Evolutionary conservation across 805 yeast genomes (phyloP).

Genomic region (Kodamaea jinghongensis): DNA sequence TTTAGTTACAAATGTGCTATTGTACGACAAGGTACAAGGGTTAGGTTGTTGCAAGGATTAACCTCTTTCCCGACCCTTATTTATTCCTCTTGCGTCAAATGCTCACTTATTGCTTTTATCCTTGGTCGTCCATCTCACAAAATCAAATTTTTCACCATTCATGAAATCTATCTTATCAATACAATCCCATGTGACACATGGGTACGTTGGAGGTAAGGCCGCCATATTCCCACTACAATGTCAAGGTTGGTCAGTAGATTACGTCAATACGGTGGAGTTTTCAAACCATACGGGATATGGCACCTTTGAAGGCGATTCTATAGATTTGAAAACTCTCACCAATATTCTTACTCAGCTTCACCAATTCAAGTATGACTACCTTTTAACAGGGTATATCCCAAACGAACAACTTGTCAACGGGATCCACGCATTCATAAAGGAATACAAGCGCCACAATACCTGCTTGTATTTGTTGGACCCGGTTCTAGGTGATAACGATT

Average conservation of each 20-base stretch:
- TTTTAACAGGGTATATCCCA: conserved; percentile 69
- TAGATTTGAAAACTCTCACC: conserved; percentile 15
- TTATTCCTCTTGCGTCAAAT: neutral
- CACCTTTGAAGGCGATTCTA: conserved; percentile 46
- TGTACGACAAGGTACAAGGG: too few relatives aligned
- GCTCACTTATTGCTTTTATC: neutral
- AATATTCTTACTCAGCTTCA: conserved; percentile 11
- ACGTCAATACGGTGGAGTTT: conserved; percentile 60
- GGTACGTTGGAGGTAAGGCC: conserved; percentile 70
- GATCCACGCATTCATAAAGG: conserved; percentile 28
- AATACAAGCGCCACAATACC: conserved; percentile 34
- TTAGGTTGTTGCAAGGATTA: too few relatives aligned
- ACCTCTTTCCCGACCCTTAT: too few relatives aligned
- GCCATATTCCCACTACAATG: conserved; percentile 63
- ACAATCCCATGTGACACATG: conserved; percentile 72
- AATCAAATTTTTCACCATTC: neutral
- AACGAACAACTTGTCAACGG: conserved; percentile 47
- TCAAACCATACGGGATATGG: conserved; percentile 77
- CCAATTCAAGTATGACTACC: conserved; percentile 31
- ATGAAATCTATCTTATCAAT: conserved; percentile 45
- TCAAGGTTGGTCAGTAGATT: conserved; percentile 70
- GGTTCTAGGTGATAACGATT: conserved; percentile 78
- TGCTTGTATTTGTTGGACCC: conserved; percentile 67
- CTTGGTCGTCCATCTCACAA: neutral
- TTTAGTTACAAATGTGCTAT: too few relatives aligned